Percentiles rank a stretch among this genome's conserved stretches.
phyloP scores from a whole-genome alignment of 495 filamentous ascomycete genomes.

The Aspergillus funiculosus region DNA sequence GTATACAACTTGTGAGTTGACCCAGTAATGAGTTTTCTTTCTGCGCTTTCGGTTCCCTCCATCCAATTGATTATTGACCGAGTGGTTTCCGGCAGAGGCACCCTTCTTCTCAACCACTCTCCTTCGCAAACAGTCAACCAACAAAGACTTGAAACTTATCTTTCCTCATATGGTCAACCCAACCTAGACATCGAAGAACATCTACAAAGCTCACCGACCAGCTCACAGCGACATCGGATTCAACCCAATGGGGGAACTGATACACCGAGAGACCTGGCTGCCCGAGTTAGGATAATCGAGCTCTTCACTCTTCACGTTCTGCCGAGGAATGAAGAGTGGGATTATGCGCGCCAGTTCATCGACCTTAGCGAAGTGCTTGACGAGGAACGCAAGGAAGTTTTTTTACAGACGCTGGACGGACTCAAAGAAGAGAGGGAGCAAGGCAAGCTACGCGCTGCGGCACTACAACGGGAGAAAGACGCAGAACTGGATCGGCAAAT shows the following conservation, averaged over 20 bases:
- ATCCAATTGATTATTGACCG: constrained; percentile 9
- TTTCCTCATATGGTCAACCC: constrained; percentile 67
- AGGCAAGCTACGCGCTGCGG: constrained; percentile 62
- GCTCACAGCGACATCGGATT: constrained; percentile 25
- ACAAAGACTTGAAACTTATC: constrained; percentile 81
- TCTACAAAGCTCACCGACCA: constrained; percentile 32
- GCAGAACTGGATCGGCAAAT: constrained; percentile 51
- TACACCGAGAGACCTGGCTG: constrained; percentile 69
- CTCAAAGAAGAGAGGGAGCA: constrained; percentile 64
- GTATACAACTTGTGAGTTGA: constrained; percentile 79
- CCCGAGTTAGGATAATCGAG: constrained; percentile 83
- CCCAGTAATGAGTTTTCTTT: background rate
- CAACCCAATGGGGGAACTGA: constrained; percentile 54
- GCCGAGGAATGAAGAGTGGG: constrained; percentile 86
- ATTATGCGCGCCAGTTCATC: constrained; percentile 88
- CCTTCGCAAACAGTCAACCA: constrained; percentile 75
- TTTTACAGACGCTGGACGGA: constrained; percentile 60
- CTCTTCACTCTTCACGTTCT: constrained; percentile 91
- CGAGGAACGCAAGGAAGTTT: constrained; percentile 83
- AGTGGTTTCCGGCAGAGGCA: constrained; percentile 53
- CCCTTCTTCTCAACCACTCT: constrained; percentile 81
- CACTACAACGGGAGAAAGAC: constrained; percentile 55
- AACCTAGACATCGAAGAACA: constrained; percentile 60
- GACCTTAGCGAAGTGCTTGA: constrained; percentile 76
- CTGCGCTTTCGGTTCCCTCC: background rate